Evolutionary conservation across 768 basidiomycete genomes (phyloP).

Genomic region (Lactarius evosmus): DNA sequence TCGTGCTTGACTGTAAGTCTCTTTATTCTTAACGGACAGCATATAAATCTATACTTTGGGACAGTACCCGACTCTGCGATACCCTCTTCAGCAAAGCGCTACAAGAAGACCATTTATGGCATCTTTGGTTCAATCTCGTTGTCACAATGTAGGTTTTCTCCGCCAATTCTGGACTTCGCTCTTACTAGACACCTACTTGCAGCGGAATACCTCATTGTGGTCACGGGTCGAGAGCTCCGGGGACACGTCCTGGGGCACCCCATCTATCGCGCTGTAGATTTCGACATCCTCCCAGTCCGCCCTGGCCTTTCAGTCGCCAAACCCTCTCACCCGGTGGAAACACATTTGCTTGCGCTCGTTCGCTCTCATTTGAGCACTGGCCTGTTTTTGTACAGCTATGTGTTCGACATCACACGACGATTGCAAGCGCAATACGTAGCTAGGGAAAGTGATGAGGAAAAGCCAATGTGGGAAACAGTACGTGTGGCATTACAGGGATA

Average conservation of each 20-base stretch:
- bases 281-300: constrained; percentile 85
- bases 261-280: constrained; percentile 86
- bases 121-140: constrained; percentile 76
- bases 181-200: constrained; percentile 8
- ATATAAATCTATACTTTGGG: neutral
- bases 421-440: constrained; percentile 78
- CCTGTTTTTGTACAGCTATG: constrained; percentile 88
- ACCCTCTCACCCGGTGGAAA: constrained; percentile 82
- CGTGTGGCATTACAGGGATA: constrained; percentile 31
- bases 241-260: constrained; percentile 82
- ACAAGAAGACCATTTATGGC: constrained; percentile 66
- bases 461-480: constrained; percentile 76
- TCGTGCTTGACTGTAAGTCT: constrained; percentile 61
- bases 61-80: constrained; percentile 31
- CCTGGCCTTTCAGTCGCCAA: constrained; percentile 61
- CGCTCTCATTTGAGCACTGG: constrained; percentile 78
- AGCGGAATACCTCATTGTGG: constrained; percentile 93
- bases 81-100: constrained; percentile 55
- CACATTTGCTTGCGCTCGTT: constrained; percentile 81
- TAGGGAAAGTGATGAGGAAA: constrained; percentile 48
- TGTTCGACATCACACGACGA: constrained; percentile 83
- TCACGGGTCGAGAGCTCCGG: constrained; percentile 77
- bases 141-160: constrained; percentile 55
- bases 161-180: neutral
- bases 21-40: constrained; percentile 8